These are phyloP conservation scores for Crithidia mellificae DNA, from an alignment of 208 protist genomes.

Conservation along the genomic window DNA sequence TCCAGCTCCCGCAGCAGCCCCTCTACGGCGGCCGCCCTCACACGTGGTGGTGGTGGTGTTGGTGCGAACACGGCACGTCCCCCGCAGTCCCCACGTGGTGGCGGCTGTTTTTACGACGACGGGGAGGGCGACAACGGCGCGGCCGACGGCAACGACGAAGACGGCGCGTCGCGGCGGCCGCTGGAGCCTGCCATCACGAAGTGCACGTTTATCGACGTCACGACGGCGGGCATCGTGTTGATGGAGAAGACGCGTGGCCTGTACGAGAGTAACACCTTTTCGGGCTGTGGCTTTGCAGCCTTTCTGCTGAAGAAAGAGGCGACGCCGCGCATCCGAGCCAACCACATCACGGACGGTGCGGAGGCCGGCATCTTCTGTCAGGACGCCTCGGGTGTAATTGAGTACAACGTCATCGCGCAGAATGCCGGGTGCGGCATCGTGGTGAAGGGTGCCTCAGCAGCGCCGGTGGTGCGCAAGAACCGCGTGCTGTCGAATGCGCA, in stretches of 20 bases:
- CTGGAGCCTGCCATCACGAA: constrained; percentile 69
- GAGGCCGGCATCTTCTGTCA: constrained; percentile 89
- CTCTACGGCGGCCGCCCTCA: neutral
- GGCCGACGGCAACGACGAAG: constrained; percentile 12
- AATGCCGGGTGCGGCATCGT: constrained; percentile 86
- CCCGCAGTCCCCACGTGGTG: neutral
- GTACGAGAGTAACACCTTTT: constrained; percentile 77
- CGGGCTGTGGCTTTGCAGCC: constrained; percentile 76
- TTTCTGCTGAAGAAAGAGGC: constrained; percentile 75
- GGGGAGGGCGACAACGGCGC: neutral
- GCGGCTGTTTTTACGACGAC: neutral
- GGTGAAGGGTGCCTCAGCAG: constrained; percentile 53
- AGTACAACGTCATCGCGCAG: constrained; percentile 79
- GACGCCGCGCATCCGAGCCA: constrained; percentile 52
- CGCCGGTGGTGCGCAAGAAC: constrained; percentile 69
- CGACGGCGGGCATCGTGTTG: constrained; percentile 70
- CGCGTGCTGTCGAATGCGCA: constrained; percentile 68
- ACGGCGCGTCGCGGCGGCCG: neutral
- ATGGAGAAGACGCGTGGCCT: constrained; percentile 62
- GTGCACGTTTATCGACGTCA: constrained; percentile 81
- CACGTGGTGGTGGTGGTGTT: no score
- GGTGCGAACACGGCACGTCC: neutral
- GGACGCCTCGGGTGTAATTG: constrained; percentile 67
- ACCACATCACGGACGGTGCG: constrained; percentile 67
- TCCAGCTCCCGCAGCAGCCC: neutral